Base-by-base conservation (phyloP, 768 basidiomycete species). In the Suillus placidus region DNA sequence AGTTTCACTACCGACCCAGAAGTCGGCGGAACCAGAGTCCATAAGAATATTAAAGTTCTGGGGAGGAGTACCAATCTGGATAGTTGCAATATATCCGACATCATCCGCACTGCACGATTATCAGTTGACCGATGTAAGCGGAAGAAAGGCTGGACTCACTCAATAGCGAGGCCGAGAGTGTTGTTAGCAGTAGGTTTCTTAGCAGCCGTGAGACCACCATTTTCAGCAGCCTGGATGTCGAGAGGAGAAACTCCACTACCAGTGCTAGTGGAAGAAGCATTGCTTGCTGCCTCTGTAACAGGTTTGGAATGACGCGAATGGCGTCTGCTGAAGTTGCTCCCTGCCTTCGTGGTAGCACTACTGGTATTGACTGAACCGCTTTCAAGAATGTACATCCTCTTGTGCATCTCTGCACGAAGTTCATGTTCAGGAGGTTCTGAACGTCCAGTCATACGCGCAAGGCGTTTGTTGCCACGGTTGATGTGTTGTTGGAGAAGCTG, bases 401-500 rank as follows among this genome's bases (percentile, higher is more conserved):
- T 79, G 63, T 78, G 71, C 49, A 88, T 72, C 65, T 80, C 82
- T 9, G 69, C 77, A 45, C 79, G 75, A 61, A 91, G 82, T 18
- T 82, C 79, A 32, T 79, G 78, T 16, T 78, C 78, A 26, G 84
- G 80, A 7, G 88, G 88, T 9, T 72, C 81, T 26, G 78, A 77
- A 45, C 83, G 85, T 16, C 89, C 86, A 5, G 85, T 85, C 87
- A 93, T 90, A 58, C 83, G 87, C 9, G 91, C 89, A 60, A 87
- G 82, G 61, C 91, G 89, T 64, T 81, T 83, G 62, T 85, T 77
- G 61, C 83, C 81, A 60, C 86, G 87, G 75, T 92, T 93, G 67
- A 90, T 84, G 70, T 88, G 82, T 75, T 89, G 91, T 74, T 92
- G 90, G 40, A 88, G 76, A 54, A 83, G 74, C 92, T 93, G 71